Evolutionary conservation across 2,329 filamentous ascomycete species (phyloP).

Genomic region (Fusarium albidum): DNA sequence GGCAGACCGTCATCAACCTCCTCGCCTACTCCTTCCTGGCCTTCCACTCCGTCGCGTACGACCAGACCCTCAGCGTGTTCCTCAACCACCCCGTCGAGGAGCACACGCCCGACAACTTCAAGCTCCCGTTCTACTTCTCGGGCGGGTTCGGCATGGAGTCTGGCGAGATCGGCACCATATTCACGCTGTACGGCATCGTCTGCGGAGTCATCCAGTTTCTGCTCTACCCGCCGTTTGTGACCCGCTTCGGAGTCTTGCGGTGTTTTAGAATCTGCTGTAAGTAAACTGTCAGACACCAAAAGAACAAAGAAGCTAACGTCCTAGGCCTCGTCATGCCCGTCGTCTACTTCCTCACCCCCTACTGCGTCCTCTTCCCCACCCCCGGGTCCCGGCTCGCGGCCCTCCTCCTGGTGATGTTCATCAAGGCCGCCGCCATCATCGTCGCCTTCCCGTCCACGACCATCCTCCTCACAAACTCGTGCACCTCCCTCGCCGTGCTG

Average conservation of each 20-base stretch:
- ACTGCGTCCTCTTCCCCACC: slow-evolving; percentile 70
- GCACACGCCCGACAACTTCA: slow-evolving; percentile 65
- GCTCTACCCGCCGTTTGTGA: slow-evolving; percentile 79
- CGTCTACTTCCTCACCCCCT: slow-evolving; percentile 83
- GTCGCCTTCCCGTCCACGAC: slow-evolving; percentile 90
- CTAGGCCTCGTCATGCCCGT: slow-evolving; percentile 73
- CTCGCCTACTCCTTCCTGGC: slow-evolving; percentile 82
- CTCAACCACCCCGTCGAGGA: slow-evolving; percentile 75
- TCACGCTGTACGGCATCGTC: slow-evolving; percentile 81
- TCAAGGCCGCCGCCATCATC: slow-evolving; percentile 79
- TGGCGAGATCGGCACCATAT: slow-evolving; percentile 82
- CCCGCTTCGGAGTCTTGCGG: slow-evolving; percentile 74
- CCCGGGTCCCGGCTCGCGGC: slow-evolving; percentile 60
- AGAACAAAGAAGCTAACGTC: neutral
- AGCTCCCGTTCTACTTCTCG: slow-evolving; percentile 81
- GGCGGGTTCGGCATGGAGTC: slow-evolving; percentile 81
- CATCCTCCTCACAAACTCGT: slow-evolving; percentile 90
- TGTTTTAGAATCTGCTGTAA: slow-evolving; percentile 73
- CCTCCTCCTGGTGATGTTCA: slow-evolving; percentile 73
- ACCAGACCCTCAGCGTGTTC: slow-evolving; percentile 89
- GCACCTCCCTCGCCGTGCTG: slow-evolving; percentile 74
- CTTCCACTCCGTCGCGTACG: slow-evolving; percentile 83
- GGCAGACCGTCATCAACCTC: slow-evolving; percentile 78
- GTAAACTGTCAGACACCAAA: slow-evolving; percentile 20
- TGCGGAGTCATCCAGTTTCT: slow-evolving; percentile 88